A percentile compares a stretch with the other conserved stretches of the same genome.
phyloP scores from a whole-genome alignment of 768 basidiomycete genomes.

The Leccinum obscurum region DNA sequence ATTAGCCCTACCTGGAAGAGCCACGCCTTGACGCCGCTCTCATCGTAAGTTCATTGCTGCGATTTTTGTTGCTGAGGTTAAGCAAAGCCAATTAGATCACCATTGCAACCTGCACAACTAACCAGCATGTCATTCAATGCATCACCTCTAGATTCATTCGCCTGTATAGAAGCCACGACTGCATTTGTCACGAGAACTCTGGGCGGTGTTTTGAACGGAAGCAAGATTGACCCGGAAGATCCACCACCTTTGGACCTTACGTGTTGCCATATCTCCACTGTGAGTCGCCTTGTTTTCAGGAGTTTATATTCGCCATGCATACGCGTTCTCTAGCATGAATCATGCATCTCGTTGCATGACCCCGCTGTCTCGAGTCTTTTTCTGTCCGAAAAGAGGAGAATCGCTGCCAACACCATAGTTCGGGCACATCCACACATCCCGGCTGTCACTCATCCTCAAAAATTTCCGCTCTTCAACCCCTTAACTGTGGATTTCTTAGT shows the following conservation, averaged over 20 bases:
- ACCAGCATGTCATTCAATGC: slow-evolving; percentile 45
- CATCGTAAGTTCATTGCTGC: slow-evolving; percentile 41
- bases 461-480: slow-evolving; percentile 85
- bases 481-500: slow-evolving; percentile 69
- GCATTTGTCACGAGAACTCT: slow-evolving; percentile 56
- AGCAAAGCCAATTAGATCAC: slow-evolving; percentile 35
- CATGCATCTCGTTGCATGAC: slow-evolving; percentile 19
- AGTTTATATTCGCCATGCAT: slow-evolving; percentile 2
- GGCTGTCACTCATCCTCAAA: slow-evolving; percentile 42
- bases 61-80: slow-evolving; percentile 4
- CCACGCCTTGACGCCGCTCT: slow-evolving; percentile 35
- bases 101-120: slow-evolving; percentile 49
- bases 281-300: slow-evolving; percentile 27
- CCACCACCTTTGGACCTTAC: slow-evolving; percentile 58
- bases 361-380: slow-evolving; percentile 44
- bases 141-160: slow-evolving; percentile 37
- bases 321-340: slow-evolving; percentile 11
- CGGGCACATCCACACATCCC: slow-evolving; percentile 60
- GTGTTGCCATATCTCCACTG: slow-evolving; percentile 49
- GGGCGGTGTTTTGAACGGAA: slow-evolving; percentile 49
- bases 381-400: slow-evolving; percentile 49
- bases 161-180: slow-evolving; percentile 42
- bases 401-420: slow-evolving; percentile 36
- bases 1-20: slow-evolving; percentile 74
- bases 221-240: slow-evolving; percentile 34